A percentile compares a stretch with the other conserved stretches of the same genome.
Evolutionary conservation across 257 asterid genomes (phyloP).

Genomic region (Solanum virginianum): DNA sequence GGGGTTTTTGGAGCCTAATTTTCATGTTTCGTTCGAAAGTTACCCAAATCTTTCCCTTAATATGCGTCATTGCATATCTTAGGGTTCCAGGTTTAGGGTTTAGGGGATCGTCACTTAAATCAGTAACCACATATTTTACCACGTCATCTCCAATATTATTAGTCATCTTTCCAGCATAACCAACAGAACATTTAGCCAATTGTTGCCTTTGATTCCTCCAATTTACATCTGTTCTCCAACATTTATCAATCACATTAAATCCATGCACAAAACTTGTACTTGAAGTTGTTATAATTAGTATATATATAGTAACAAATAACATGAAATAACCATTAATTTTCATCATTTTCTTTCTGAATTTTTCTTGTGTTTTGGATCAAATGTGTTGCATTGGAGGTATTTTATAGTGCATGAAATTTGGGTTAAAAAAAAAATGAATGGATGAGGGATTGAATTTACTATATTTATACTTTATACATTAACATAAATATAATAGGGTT

Average conservation of each 20-base stretch:
- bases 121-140: constrained; percentile 34
- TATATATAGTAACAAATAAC: neutral
- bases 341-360: neutral
- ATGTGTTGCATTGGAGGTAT: neutral
- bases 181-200: constrained; percentile 60
- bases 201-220: constrained; percentile 50
- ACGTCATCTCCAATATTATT: constrained; percentile 34
- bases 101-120: constrained; percentile 46
- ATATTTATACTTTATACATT: neutral
- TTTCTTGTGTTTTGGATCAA: neutral
- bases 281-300: neutral
- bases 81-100: constrained; percentile 60
- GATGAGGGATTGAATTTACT: neutral
- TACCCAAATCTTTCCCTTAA: constrained; percentile 65
- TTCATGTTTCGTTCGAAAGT: constrained; percentile 58
- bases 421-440: neutral
- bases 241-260: constrained; percentile 44
- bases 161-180: constrained; percentile 61
- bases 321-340: neutral
- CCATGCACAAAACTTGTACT: neutral
- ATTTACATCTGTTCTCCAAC: constrained; percentile 49
- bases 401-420: neutral
- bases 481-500: neutral
- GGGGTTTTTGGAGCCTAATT: constrained; percentile 47
- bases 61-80: constrained; percentile 45